Evolutionary conservation across 2,329 filamentous ascomycete genomes (phyloP), one percentile per base, ranked within the genome.

Genomic region (Drechslerella coelobrocha): DNA sequence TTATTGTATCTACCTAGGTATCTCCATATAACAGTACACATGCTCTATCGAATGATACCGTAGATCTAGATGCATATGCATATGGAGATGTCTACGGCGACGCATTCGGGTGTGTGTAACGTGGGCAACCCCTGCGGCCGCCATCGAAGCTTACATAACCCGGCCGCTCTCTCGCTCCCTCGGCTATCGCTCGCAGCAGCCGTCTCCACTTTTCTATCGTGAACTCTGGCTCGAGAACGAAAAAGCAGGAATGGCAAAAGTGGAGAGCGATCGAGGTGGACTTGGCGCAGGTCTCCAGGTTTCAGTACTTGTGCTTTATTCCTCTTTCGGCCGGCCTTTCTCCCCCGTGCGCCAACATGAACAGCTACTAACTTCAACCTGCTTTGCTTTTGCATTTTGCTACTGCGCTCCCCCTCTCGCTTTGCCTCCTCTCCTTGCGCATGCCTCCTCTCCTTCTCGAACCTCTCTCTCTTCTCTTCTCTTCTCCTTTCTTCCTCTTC

Each of bases 351-450:
- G 34, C 29, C 29, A n/a, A n/a, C n/a, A n/a, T n/a, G n/a, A n/a
- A n/a, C 34, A 39, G 34, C 12, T 14, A 14, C 5, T 3, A 48
- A 48, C 17, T 3, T 4, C 43, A 4, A 19, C 10, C 14, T 48
- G 17, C 23, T 48, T 19, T 48, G 6, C 43, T 48, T 21, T 31
- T 31, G 6, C 29, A 12, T 31, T 31, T 31, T 12, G 29, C 29
- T 31, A 12, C 6, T 31, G 29, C 6, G 6, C 29, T 6, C 6
- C 6, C 29, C 6, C 6, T 6, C 12, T 31, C 29, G 29, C 12
- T 12, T 31, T 31, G 29, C 6, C 29, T 12, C 29, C 26, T 48
- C 50, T 57, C 27, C 60, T 34, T 26, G 43, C 51, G 50, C 37
- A 27, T 31, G 10, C 27, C 41, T 43, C 27, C 54, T 48, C 37